Base-by-base conservation (phyloP, 2,329 filamentous ascomycete species). In the Beauveria rudraprayagi region DNA sequence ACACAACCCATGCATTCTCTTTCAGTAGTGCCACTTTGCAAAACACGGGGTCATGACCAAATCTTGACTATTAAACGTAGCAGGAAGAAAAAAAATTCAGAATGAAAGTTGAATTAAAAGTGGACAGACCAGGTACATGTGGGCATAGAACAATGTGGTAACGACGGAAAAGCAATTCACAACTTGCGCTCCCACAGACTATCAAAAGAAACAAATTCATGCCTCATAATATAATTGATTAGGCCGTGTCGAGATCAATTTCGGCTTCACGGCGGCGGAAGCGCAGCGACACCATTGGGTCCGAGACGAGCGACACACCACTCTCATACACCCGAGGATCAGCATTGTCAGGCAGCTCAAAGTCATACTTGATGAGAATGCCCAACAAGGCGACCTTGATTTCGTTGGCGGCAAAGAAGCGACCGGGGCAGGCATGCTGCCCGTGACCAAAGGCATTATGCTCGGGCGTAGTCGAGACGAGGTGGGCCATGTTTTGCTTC, bases 401-500 rank as follows among this genome's bases (percentile, higher is more conserved):
- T 68, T 81, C 79, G 51, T 79, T 77, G 0, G 77, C 75, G 0
- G 80, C 80, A 63, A 83, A 82, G 69, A 83, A 83, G 0, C 81
- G 74, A 0, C 82, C 81, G 0, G 79, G 77, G 56, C 81, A 80
- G 1, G 77, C 79, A 67, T 84, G 80, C 47, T 77, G 71, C 0
- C 83, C 83, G 62, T 83, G 78, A 0, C 83, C 81, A 66, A 85
- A 85, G 0, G 76, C 72, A 19, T 83, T 67, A 64, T 81, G 77
- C 7, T 73, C 68, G 10, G 77, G 70, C 19, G 75, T 76, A 0
- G 81, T 83, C 11, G 78, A 78, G 4, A 82, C 78, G 67, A 84
- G 74, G 63, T 76, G 78, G 3, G 62, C 57, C 0, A 55, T 40
- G n/a, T 65, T 64, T 3, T 66, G 66, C 0, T 67, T 65, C 28